Evolutionary conservation across 345 rosid genomes (phyloP).

Genomic region (Eucalyptus globulus): DNA sequence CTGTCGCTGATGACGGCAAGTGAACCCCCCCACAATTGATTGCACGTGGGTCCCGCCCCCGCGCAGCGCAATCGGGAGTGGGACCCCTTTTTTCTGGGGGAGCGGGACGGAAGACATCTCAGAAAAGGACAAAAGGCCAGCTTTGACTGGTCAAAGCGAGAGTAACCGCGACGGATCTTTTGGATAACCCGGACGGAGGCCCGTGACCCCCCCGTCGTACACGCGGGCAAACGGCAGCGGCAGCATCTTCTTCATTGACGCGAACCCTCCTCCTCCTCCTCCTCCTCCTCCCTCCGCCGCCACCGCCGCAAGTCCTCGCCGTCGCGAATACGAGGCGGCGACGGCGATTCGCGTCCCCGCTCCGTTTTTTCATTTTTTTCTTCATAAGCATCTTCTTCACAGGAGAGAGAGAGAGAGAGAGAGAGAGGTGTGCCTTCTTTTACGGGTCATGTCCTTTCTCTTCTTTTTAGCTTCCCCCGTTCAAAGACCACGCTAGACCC

Average conservation of each 20-base stretch:
- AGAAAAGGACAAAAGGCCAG: not conserved
- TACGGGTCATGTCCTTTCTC: slow-evolving; percentile 9
- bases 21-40: not conserved
- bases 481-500: not conserved
- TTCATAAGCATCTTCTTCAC: not conserved
- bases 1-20: not conserved
- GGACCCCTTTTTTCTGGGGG: not conserved
- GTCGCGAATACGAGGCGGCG: not conserved
- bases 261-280: not conserved
- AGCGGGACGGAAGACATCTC: not conserved
- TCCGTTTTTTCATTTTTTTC: not conserved
- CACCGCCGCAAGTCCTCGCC: not conserved
- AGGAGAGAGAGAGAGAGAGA: not conserved
- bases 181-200: not conserved
- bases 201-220: not conserved
- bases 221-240: not conserved
- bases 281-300: not conserved
- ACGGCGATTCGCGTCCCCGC: not conserved
- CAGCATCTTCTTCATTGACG: not conserved
- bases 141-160: not conserved
- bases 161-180: not conserved
- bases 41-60: not conserved
- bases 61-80: not conserved
- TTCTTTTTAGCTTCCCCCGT: not conserved
- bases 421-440: slow-evolving; percentile 7